Conservation (phyloP, 805 yeast genomes). For the Isabelozyma pseudorhagii region DNA sequence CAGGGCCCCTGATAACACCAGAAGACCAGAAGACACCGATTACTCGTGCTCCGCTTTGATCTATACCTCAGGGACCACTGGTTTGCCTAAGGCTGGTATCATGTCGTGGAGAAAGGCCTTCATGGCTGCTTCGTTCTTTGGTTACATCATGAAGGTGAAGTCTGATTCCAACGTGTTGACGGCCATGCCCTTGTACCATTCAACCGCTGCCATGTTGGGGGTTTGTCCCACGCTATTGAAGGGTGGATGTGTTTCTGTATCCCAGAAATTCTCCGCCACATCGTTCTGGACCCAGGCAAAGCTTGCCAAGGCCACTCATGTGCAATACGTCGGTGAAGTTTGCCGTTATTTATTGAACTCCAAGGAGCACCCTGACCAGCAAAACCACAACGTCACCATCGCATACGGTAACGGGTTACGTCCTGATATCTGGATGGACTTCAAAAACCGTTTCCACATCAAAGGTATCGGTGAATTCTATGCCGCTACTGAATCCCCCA, state of each 20-base stretch:
- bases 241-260: conserved; percentile 76
- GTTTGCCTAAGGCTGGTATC: conserved; percentile 89
- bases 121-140: conserved; percentile 69
- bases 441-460: conserved; percentile 74
- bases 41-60: conserved; percentile 68
- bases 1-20: conserved; percentile 52
- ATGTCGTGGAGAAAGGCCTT: conserved; percentile 86
- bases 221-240: conserved; percentile 59
- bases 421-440: conserved; percentile 80
- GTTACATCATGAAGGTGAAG: conserved; percentile 61
- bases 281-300: conserved; percentile 89
- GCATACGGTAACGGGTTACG: conserved; percentile 93
- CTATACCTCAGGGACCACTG: conserved; percentile 93
- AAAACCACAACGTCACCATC: conserved; percentile 53
- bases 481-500: conserved; percentile 91
- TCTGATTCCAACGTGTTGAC: conserved; percentile 64
- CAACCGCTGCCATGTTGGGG: conserved; percentile 89
- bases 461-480: conserved; percentile 83
- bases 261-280: conserved; percentile 78
- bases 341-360: conserved; percentile 79
- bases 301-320: conserved; percentile 66
- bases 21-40: conserved; percentile 59
- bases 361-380: conserved; percentile 63
- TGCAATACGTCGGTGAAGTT: conserved; percentile 94
- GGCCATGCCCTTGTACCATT: conserved; percentile 94